Evolutionary conservation across 352 stramenopile genomes (phyloP).

Genomic region (Phytophthora crassamura): DNA sequence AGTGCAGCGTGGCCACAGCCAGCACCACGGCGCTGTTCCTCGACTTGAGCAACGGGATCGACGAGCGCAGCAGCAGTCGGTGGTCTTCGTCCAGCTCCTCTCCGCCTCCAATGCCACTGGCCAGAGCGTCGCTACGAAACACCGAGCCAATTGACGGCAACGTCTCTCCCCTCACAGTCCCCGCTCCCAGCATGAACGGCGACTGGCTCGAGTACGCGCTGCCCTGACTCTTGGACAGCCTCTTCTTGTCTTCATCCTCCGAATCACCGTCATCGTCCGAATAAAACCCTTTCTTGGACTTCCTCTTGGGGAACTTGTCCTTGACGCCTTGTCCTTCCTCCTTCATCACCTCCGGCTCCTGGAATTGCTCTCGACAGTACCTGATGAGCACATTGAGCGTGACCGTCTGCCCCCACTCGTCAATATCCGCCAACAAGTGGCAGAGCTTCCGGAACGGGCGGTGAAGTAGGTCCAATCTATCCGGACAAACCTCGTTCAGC

Average conservation of each 20-base stretch:
- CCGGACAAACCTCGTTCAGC: constrained; percentile 96
- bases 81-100: constrained; percentile 97
- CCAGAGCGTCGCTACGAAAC: constrained; percentile 73
- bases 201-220: constrained; percentile 41
- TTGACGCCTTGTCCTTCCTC: constrained; percentile 57
- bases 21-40: constrained; percentile 97
- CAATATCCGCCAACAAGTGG: constrained; percentile 97
- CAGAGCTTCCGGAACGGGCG: constrained; percentile 96
- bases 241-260: constrained; percentile 53
- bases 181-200: constrained; percentile 53
- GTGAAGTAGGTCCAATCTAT: constrained; percentile 96
- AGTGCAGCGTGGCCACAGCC: constrained; percentile 96
- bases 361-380: constrained; percentile 97
- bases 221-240: constrained; percentile 24
- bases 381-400: constrained; percentile 93
- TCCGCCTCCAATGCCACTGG: constrained; percentile 66
- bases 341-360: constrained; percentile 72
- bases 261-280: constrained; percentile 94
- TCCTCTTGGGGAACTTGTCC: constrained; percentile 67
- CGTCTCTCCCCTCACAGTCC: constrained; percentile 40
- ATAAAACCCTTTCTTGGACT: constrained; percentile 95
- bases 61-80: constrained; percentile 93
- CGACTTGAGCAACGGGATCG: constrained; percentile 96
- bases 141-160: constrained; percentile 79
- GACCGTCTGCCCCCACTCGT: constrained; percentile 99